Conservation (phyloP, 148 eudicot genomes). For the Rhododendron ferrugineum region DNA sequence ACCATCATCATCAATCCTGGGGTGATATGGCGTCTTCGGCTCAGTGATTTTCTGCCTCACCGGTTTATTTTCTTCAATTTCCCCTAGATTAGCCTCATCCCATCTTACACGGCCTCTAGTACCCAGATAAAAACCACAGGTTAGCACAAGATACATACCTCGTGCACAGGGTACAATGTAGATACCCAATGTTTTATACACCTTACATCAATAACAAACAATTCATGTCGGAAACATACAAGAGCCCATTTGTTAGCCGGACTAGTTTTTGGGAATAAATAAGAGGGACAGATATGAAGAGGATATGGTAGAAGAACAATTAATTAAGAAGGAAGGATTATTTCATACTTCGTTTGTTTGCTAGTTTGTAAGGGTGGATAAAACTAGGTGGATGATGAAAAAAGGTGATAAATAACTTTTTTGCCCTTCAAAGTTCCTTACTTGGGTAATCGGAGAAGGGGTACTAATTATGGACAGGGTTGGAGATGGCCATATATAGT, state of each 20-base stretch:
- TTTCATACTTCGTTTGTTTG: neutral
- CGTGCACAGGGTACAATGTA: neutral
- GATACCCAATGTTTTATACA: neutral
- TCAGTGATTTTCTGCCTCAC: conserved; percentile 94
- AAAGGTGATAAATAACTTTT: neutral
- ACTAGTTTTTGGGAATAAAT: neutral
- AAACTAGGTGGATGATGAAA: neutral
- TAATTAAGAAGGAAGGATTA: too few species aligned
- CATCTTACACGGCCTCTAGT: conserved; percentile 69
- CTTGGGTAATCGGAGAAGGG: neutral
- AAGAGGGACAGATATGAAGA: too few species aligned
- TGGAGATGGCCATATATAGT: neutral
- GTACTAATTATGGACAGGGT: neutral
- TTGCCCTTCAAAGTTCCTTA: too few species aligned
- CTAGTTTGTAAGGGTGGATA: neutral
- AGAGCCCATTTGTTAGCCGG: neutral
- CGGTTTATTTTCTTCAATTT: conserved; percentile 90
- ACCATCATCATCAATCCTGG: conserved; percentile 76
- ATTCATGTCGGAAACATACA: neutral
- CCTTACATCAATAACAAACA: neutral
- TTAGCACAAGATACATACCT: neutral
- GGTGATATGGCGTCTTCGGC: conserved; percentile 96
- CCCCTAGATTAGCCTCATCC: conserved; percentile 80
- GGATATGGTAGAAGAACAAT: too few species aligned
- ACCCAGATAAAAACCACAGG: conserved; percentile 16